Conservation (phyloP, 2,329 filamentous ascomycete species). For the Elsinoe ampelina region DNA sequence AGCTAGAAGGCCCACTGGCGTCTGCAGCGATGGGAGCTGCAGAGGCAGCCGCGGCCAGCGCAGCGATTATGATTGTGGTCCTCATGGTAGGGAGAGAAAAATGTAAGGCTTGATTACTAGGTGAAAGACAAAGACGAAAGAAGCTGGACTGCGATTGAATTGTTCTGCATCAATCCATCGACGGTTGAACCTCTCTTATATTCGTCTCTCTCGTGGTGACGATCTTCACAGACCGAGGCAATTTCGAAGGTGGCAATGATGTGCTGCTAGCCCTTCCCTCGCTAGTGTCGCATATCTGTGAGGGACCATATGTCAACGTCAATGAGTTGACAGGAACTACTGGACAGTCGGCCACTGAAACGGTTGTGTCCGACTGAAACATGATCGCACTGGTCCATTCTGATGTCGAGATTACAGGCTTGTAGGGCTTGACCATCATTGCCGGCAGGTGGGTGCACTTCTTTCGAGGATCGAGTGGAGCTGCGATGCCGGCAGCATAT, state of each 20-base stretch:
- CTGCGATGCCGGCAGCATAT: no score
- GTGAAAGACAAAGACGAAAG: no score
- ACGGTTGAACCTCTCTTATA: not conserved
- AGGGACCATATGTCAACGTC: not conserved
- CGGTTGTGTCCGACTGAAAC: not conserved
- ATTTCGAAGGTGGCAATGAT: not conserved
- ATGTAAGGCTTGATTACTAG: not conserved
- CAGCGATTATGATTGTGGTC: slow-evolving; percentile 4
- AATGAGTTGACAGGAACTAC: not conserved
- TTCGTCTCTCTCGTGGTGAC: not conserved
- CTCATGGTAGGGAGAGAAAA: slow-evolving; percentile 8
- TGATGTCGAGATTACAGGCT: no score
- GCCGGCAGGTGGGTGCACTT: no score
- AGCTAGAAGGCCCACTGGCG: not conserved
- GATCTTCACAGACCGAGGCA: not conserved
- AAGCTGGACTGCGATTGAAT: no score
- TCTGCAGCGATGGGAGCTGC: not conserved
- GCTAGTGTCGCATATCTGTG: not conserved
- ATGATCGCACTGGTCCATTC: not conserved
- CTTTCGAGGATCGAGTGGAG: no score
- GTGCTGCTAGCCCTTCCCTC: not conserved
- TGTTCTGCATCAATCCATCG: no score
- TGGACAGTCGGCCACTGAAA: not conserved
- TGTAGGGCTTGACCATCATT: no score
- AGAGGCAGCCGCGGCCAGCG: not conserved